Evolutionary conservation across 495 filamentous ascomycete species (phyloP).

Genomic region (Ramalina intermedia): DNA sequence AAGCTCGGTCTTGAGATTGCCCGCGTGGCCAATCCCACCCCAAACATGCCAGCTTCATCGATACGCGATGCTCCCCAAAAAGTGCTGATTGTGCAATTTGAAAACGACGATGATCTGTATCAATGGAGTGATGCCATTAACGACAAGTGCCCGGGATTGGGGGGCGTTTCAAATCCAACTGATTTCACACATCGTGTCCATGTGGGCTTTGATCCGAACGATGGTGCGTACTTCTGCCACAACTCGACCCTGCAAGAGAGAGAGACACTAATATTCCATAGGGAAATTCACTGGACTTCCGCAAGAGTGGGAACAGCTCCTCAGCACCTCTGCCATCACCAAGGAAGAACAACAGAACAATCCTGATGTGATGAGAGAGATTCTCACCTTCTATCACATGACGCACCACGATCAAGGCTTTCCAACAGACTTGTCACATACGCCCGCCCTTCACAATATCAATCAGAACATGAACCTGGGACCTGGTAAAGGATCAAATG

Average conservation of each 20-base stretch:
- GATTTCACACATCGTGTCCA: conserved; percentile 95
- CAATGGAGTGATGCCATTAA: conserved; percentile 98
- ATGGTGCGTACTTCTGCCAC: conserved; percentile 36
- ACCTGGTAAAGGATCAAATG: conserved; percentile 39
- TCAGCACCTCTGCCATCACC: conserved; percentile 90
- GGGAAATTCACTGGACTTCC: conserved; percentile 73
- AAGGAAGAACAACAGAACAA: conserved; percentile 97
- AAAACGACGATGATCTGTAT: conserved; percentile 89
- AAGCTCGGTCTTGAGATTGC: conserved; percentile 87
- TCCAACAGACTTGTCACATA: too few species aligned
- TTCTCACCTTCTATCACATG: conserved; percentile 87
- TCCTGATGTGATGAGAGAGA: conserved; percentile 95
- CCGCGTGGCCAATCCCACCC: conserved; percentile 47
- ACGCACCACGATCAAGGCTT: conserved; percentile 65
- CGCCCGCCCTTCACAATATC: conserved; percentile 12
- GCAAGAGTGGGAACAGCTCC: conserved; percentile 87
- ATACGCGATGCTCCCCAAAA: conserved; percentile 62
- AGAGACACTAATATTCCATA: not conserved
- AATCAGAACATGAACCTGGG: conserved; percentile 53
- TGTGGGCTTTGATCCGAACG: conserved; percentile 87
- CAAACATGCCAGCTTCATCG: conserved; percentile 31
- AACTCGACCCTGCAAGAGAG: not conserved
- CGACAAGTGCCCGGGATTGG: conserved; percentile 89
- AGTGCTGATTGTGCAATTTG: conserved; percentile 75
- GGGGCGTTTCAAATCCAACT: conserved; percentile 93